A percentile compares a stretch with the other conserved stretches of the same genome.
Conservation (phyloP, 352 stramenopile species). For the Phytophthora foliorum region DNA sequence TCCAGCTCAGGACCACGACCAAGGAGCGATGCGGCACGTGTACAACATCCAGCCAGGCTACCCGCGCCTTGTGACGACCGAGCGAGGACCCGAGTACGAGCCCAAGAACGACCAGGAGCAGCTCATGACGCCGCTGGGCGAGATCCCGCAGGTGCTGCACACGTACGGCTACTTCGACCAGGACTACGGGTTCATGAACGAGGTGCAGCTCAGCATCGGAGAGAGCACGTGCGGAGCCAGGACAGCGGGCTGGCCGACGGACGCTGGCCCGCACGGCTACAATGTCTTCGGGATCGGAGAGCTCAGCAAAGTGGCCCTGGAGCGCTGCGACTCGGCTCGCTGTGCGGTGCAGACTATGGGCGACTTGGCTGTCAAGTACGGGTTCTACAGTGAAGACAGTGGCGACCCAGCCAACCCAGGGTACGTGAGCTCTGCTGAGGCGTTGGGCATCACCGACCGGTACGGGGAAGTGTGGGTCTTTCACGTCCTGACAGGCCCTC, state of each 20-base stretch:
- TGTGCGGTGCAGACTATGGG: slow-evolving; percentile 94
- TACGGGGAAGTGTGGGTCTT: slow-evolving; percentile 95
- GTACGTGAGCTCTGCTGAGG: slow-evolving; percentile 84
- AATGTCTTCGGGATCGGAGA: slow-evolving; percentile 94
- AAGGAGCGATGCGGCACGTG: slow-evolving; percentile 59
- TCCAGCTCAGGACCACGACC: slow-evolving; percentile 77
- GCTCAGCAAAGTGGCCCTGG: slow-evolving; percentile 92
- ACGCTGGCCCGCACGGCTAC: slow-evolving; percentile 72
- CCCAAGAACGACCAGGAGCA: slow-evolving; percentile 42
- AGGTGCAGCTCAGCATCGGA: slow-evolving; percentile 94
- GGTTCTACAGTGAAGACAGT: slow-evolving; percentile 95
- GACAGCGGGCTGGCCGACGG: slow-evolving; percentile 75
- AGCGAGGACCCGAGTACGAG: slow-evolving; percentile 78
- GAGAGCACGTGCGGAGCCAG: slow-evolving; percentile 93
- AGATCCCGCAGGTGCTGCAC: slow-evolving; percentile 90
- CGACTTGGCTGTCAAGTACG: slow-evolving; percentile 92
- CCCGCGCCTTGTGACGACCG: slow-evolving; percentile 73
- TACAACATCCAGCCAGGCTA: slow-evolving; percentile 79
- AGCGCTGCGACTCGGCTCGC: slow-evolving; percentile 88
- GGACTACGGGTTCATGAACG: slow-evolving; percentile 96
- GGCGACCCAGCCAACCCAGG: slow-evolving; percentile 62
- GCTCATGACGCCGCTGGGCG: slow-evolving; percentile 76
- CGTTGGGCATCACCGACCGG: slow-evolving; percentile 89
- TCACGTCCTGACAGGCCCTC: slow-evolving; percentile 93
- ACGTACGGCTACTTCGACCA: slow-evolving; percentile 96